These are phyloP conservation scores for Microthyrium microscopicum DNA, from an alignment of 2,329 filamentous ascomycete species.

Conservation along the genomic window DNA sequence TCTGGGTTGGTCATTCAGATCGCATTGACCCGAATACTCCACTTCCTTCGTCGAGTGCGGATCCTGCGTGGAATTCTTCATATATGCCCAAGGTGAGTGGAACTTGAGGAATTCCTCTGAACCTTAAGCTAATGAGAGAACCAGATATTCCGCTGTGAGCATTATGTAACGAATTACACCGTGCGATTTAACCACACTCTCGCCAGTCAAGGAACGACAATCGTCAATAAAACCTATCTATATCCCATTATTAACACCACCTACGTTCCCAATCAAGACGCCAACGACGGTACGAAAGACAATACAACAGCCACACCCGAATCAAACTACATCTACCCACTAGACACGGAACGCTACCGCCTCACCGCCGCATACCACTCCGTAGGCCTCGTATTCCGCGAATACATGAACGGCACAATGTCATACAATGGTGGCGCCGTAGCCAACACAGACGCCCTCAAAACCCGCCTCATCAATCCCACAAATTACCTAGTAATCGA, in stretches of 20 bases:
- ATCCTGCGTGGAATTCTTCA: slow-evolving; percentile 17
- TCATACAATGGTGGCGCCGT: slow-evolving; percentile 14
- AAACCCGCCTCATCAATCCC: slow-evolving; percentile 16
- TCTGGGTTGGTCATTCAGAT: slow-evolving; percentile 19
- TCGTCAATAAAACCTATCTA: slow-evolving; percentile 16
- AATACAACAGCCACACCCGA: slow-evolving; percentile 11
- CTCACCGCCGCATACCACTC: slow-evolving; percentile 18
- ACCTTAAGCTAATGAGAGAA: too few relatives aligned
- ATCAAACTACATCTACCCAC: slow-evolving; percentile 15
- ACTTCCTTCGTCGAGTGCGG: slow-evolving; percentile 11
- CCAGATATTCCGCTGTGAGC: slow-evolving; percentile 20
- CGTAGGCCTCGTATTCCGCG: slow-evolving; percentile 17
- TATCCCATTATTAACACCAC: slow-evolving; percentile 16
- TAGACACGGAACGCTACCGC: slow-evolving; percentile 16
- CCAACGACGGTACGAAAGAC: slow-evolving; percentile 7
- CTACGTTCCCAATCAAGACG: neutral
- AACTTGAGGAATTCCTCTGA: too few relatives aligned
- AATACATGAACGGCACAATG: slow-evolving; percentile 19
- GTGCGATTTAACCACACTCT: slow-evolving; percentile 17
- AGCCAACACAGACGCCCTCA: slow-evolving; percentile 9
- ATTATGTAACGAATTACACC: slow-evolving; percentile 20
- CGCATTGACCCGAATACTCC: slow-evolving; percentile 15
- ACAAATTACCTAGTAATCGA: slow-evolving; percentile 12
- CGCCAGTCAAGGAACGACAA: slow-evolving; percentile 13
- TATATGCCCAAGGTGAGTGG: too few relatives aligned